Conservation (phyloP, 768 basidiomycete species). For the Tremella yokohamensis region DNA sequence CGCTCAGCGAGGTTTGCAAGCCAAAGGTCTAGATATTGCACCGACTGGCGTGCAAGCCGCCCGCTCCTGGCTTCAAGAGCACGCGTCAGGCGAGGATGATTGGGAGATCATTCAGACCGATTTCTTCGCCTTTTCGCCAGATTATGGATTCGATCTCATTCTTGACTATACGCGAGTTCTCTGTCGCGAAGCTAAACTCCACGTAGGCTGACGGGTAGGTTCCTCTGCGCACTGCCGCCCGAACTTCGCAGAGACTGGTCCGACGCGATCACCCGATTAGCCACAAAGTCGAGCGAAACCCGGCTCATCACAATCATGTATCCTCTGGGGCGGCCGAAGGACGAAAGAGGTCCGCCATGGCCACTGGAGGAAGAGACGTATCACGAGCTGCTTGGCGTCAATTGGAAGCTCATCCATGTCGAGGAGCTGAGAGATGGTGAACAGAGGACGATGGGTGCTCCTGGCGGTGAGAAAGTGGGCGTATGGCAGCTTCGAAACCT, state of each 20-base stretch:
- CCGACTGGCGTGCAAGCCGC: constrained; percentile 37
- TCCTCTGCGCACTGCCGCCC: constrained; percentile 44
- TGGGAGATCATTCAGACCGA: constrained; percentile 19
- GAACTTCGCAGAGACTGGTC: constrained; percentile 28
- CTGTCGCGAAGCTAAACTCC: no score
- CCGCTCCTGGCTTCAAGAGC: constrained; percentile 19
- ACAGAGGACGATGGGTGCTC: constrained; percentile 17
- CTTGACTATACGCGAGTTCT: constrained; percentile 48
- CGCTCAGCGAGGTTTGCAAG: constrained; percentile 31
- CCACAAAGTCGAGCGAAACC: constrained; percentile 10
- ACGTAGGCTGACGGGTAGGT: constrained; percentile 28
- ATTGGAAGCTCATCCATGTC: constrained; percentile 34
- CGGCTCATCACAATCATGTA: constrained; percentile 45
- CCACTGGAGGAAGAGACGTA: constrained; percentile 31
- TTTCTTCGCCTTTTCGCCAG: constrained; percentile 32
- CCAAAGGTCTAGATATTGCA: constrained; percentile 38
- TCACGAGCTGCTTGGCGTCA: constrained; percentile 35
- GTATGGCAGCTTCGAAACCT: constrained; percentile 18
- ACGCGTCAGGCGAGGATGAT: constrained; percentile 5
- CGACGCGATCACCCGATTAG: constrained; percentile 18
- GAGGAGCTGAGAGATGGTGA: constrained; percentile 22
- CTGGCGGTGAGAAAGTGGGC: constrained; percentile 26
- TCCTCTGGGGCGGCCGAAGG: constrained; percentile 24
- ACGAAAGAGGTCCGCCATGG: constrained; percentile 29
- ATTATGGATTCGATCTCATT: constrained; percentile 34